Evolutionary conservation across 257 asterid species (phyloP).

Genomic region (Solanum pimpinellifolium): DNA sequence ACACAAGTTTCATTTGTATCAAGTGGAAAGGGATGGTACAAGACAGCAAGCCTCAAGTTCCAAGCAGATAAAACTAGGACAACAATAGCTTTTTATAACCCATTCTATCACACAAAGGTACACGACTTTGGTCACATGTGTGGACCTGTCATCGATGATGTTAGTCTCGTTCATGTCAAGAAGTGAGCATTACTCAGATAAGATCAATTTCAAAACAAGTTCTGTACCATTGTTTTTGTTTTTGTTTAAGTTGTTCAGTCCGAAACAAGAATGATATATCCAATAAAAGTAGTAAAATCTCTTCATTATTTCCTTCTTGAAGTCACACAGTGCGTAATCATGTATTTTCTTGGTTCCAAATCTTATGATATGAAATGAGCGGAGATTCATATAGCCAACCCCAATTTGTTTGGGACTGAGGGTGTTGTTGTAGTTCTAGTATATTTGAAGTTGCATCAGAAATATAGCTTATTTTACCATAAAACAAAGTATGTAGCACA

Average conservation of each 20-base stretch:
- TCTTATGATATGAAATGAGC: background rate
- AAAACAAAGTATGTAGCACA: background rate
- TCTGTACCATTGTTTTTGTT: background rate
- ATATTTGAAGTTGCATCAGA: background rate
- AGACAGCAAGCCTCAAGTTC: constrained; percentile 34
- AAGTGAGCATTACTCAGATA: background rate
- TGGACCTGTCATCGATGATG: constrained; percentile 72
- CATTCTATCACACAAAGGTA: constrained; percentile 45
- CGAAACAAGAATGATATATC: background rate
- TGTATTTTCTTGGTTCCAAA: background rate
- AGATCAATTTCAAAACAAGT: background rate
- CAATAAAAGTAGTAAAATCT: background rate
- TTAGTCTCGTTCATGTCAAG: constrained; percentile 35
- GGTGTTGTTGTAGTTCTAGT: background rate
- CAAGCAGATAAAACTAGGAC: constrained; percentile 36
- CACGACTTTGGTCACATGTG: constrained; percentile 48
- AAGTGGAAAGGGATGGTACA: constrained; percentile 42
- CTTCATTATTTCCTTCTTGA: background rate
- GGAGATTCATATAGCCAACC: background rate
- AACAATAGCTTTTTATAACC: constrained; percentile 45
- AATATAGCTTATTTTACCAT: background rate
- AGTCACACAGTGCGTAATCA: background rate
- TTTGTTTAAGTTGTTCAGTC: background rate
- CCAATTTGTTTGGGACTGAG: background rate
- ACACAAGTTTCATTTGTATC: constrained; percentile 28